phyloP scores from a whole-genome alignment of 164 flowering plant species.

The Berberis thunbergii region DNA sequence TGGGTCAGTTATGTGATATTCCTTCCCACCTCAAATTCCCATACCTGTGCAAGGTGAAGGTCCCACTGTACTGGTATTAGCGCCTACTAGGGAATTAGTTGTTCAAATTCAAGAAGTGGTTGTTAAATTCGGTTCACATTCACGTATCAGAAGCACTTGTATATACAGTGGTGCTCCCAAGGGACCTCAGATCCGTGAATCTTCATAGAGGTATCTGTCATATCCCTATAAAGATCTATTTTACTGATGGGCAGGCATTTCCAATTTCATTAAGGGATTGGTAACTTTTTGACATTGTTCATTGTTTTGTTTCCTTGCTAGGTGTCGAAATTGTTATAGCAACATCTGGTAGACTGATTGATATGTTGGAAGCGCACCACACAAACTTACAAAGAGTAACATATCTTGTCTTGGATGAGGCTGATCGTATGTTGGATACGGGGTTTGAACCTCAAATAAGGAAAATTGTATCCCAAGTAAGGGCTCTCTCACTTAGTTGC shows the following conservation, averaged over 20 bases:
- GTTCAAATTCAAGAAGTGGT: constrained; percentile 94
- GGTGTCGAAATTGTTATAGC: constrained; percentile 98
- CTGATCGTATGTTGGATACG: constrained; percentile 99
- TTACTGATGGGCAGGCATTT: background rate
- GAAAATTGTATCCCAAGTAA: constrained; percentile 75
- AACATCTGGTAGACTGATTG: constrained; percentile 92
- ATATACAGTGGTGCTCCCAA: constrained; percentile 97
- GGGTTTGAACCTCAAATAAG: constrained; percentile 99
- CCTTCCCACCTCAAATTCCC: background rate
- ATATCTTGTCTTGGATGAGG: constrained; percentile 94
- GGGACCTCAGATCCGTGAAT: constrained; percentile 95
- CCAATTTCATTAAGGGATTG: background rate
- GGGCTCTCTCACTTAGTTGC: background rate
- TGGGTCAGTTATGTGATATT: constrained; percentile 41
- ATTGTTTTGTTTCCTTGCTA: constrained; percentile 12
- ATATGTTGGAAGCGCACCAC: constrained; percentile 86
- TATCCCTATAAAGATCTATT: background rate
- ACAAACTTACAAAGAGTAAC: constrained; percentile 89
- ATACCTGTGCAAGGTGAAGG: constrained; percentile 72
- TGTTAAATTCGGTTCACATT: constrained; percentile 55
- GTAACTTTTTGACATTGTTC: background rate
- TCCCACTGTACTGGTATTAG: constrained; percentile 75
- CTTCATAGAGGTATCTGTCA: constrained; percentile 57
- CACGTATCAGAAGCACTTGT: constrained; percentile 71
- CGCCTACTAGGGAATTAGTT: too few relatives aligned